Conservation (phyloP, 805 yeast genomes). For the Diddensiella santjacobensis region DNA sequence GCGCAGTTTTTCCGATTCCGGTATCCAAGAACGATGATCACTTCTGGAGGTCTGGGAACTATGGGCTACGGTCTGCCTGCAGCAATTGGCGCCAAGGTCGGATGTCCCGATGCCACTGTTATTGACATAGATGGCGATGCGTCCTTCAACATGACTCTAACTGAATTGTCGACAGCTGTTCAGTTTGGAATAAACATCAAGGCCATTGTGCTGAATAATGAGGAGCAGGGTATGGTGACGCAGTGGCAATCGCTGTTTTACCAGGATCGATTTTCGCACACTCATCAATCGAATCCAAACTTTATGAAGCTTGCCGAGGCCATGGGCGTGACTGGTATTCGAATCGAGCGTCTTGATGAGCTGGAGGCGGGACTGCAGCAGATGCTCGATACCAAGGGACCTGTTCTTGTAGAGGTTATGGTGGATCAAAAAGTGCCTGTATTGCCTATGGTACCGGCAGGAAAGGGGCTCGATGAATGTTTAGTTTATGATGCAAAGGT, state of each 20-base stretch:
- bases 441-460: constrained; percentile 97
- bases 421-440: constrained; percentile 93
- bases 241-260: constrained; percentile 99
- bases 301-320: constrained; percentile 90
- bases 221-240: constrained; percentile 99
- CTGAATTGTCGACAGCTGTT: constrained; percentile 89
- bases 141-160: constrained; percentile 96
- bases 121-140: constrained; percentile 99
- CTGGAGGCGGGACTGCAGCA: constrained; percentile 54
- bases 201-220: constrained; percentile 85
- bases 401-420: constrained; percentile 83
- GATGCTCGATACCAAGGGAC: constrained; percentile 73
- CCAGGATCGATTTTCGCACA: constrained; percentile 96
- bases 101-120: constrained; percentile 89
- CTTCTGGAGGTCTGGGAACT: constrained; percentile 99
- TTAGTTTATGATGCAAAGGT: constrained; percentile 77
- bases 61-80: constrained; percentile 98
- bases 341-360: constrained; percentile 66
- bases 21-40: constrained; percentile 85
- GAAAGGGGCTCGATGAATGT: constrained; percentile 91
- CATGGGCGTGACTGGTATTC: constrained; percentile 85
- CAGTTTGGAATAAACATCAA: constrained; percentile 92
- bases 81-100: constrained; percentile 97
- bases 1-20: constrained; percentile 97
- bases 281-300: constrained; percentile 94